These are phyloP conservation scores for Gaeumannomyces sp. DNA, from an alignment of 2,329 filamentous ascomycete species.

Conservation along the genomic window DNA sequence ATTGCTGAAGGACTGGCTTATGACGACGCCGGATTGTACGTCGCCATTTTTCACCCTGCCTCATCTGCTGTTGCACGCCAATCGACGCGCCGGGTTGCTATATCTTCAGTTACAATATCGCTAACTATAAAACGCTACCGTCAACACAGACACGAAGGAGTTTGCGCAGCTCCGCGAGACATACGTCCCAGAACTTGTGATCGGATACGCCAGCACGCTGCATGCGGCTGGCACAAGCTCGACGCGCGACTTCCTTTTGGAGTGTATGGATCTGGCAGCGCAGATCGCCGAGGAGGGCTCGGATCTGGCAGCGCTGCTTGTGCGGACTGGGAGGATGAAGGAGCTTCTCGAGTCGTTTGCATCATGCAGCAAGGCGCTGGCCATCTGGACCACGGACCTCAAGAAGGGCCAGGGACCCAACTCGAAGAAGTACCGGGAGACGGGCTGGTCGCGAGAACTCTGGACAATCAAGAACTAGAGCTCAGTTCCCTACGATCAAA, in stretches of 20 bases:
- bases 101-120: neutral
- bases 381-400: slow-evolving; percentile 44
- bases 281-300: slow-evolving; percentile 65
- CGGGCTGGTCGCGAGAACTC: slow-evolving; percentile 57
- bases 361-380: slow-evolving; percentile 65
- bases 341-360: slow-evolving; percentile 75
- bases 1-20: slow-evolving; percentile 60
- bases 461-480: slow-evolving; percentile 45
- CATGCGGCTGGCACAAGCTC: slow-evolving; percentile 72
- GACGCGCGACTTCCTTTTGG: slow-evolving; percentile 68
- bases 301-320: slow-evolving; percentile 59
- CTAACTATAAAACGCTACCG: slow-evolving; percentile 10
- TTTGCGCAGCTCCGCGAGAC: slow-evolving; percentile 61
- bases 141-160: slow-evolving; percentile 37
- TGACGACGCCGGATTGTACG: slow-evolving; percentile 49
- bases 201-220: slow-evolving; percentile 76
- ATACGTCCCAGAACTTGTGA: slow-evolving; percentile 79
- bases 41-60: neutral
- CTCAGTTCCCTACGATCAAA: neutral
- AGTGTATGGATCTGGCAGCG: slow-evolving; percentile 81
- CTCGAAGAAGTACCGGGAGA: slow-evolving; percentile 54
- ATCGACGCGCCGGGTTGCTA: too few species aligned
- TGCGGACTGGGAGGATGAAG: slow-evolving; percentile 60
- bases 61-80: too few species aligned
- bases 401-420: slow-evolving; percentile 42